These are phyloP conservation scores for Cercospora brassicicola DNA, from an alignment of 2,329 filamentous ascomycete species.

Conservation along the genomic window DNA sequence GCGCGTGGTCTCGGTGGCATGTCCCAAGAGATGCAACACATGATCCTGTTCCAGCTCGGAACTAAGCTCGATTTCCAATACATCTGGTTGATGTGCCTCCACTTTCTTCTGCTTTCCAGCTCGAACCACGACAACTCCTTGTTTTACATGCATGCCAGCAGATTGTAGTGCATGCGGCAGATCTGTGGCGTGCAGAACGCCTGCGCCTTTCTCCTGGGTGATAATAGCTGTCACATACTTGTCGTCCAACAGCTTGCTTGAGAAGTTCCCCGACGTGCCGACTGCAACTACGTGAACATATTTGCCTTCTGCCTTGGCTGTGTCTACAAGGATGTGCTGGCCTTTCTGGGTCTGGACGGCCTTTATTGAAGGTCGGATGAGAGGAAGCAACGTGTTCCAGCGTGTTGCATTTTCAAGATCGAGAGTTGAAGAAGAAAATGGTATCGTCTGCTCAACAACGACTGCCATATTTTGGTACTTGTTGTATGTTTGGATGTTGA, in stretches of 20 bases:
- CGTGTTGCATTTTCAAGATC: constrained; percentile 36
- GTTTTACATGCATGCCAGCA: constrained; percentile 26
- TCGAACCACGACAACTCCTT: constrained; percentile 36
- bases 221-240: constrained; percentile 38
- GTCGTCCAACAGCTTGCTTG: constrained; percentile 39
- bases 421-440: constrained; percentile 33
- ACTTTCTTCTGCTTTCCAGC: constrained; percentile 33
- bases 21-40: constrained; percentile 36
- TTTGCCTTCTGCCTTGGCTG: constrained; percentile 29
- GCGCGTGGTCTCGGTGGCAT: constrained; percentile 33
- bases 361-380: constrained; percentile 38
- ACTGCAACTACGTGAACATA: constrained; percentile 36
- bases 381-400: constrained; percentile 39
- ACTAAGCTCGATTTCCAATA: constrained; percentile 34
- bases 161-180: constrained; percentile 31
- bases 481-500: neutral
- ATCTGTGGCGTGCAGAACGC: constrained; percentile 33
- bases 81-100: constrained; percentile 25
- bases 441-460: constrained; percentile 41
- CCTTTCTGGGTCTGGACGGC: constrained; percentile 32
- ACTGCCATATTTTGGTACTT: constrained; percentile 34
- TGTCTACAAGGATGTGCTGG: constrained; percentile 38
- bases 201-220: constrained; percentile 30
- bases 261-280: constrained; percentile 37
- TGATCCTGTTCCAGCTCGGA: constrained; percentile 39